Evolutionary conservation across 495 filamentous ascomycete genomes (phyloP), one percentile per base, ranked within the genome.

Genomic region (Podospora bellae-mahoneyi): DNA sequence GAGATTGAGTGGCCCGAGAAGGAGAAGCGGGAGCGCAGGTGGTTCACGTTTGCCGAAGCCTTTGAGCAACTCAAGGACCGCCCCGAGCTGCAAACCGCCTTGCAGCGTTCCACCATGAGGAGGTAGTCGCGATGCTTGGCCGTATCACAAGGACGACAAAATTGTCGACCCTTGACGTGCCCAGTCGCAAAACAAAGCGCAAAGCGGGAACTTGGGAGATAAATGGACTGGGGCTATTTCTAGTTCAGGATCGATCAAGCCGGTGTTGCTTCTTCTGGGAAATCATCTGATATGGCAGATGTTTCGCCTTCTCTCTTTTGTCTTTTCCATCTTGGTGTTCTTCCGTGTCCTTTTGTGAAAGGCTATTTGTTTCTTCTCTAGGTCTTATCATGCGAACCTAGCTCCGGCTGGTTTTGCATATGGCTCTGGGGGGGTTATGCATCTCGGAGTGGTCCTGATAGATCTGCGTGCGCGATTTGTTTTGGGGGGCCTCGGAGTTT

Each of bases 1-100:
- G 92, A 96, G 77, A 79, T 78, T 9, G 85, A 93, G 64, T 99
- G 95, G 95, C 95, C 95, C 4, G 95, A 99, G 83, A 91, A 87
- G 86, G 86, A 96, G 78, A 97, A 97, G 82, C 86, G 95, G 68
- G 88, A 86, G 77, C 88, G 96, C 64, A 86, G 90, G 76, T 99
- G 95, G 95, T 90, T 97, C 76, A 86, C 87, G 15, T 97, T 91
- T 77, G 78, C 85, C 63, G 86, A 94, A 78, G 95, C 96, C n/a
- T 86, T 84, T 64, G 84, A 88, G 68, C 89, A 89, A 54, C 84
- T 99, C 72, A 85, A 85, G 65, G 85, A 86, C 69, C 85, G 95
- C 54, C 94, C 94, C 18, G 96, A 98, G 84, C 84, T 99, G 66
- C 80, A 93, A 71, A 89, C 94, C 77, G 95, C 95, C 23, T 82